Evolutionary conservation across 768 basidiomycete genomes (phyloP), one percentile per base, ranked within the genome.

Genomic region (Paxillus involutus): DNA sequence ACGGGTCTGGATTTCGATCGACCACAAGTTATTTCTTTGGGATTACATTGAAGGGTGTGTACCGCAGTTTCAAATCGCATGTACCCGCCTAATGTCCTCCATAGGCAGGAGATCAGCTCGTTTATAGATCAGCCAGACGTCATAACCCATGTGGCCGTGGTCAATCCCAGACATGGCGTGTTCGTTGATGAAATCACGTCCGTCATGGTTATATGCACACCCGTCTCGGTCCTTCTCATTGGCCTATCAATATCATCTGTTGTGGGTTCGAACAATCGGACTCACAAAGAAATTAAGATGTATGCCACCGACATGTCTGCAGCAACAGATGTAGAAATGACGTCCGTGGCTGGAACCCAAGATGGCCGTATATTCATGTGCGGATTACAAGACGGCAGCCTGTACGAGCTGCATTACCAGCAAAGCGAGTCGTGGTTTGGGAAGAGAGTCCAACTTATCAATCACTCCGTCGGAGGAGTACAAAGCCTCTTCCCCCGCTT

Each of bases 1-100:
- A 61, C 83, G 94, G 44, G 94, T 90, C 0, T 99, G 94, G 94
- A 89, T 98, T 59, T 89, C 92, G 10, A 89, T 96, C 53, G 94
- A 98, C 73, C 86, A 94, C 70, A 91, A 92, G 62, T 77, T 99
- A 33, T 91, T 97, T 64, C 75, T 99, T 21, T 98, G 97, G 97
- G 94, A 99, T 71, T 99, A 97, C 68, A 75, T 86, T 35, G 91
- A 96, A 61, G 92, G 94, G 95, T 96, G 60, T 52, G 88, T 76
- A 40, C 24, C 14, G 44, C 12, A 48, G 41, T 21, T 49, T 40
- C 52, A 11, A 30, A 14, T 24, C 6, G 8, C 33, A 51, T 3
- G 21, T 33, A 9, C 3, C 11, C 48, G 24, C 47, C 51, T 51
- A 40, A 59, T 58, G 52, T 43, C 47, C 14, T 41, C 53, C 52